phyloP scores from a whole-genome alignment of 2,329 filamentous ascomycete genomes.

The Colletotrichum phormii region DNA sequence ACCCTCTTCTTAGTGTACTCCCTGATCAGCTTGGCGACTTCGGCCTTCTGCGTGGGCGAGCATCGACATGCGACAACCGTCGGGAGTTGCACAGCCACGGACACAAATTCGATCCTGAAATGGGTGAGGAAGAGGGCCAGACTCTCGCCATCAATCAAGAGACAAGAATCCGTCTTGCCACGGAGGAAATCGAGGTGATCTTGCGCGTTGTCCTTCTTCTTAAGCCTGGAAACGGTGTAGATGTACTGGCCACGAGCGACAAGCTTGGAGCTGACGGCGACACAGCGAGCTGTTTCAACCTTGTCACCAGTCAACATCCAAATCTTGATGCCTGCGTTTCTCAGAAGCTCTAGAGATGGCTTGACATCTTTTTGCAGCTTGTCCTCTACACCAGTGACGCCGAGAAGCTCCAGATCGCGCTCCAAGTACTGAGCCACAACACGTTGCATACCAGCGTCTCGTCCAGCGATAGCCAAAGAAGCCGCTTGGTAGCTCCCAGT shows the following conservation, averaged over 20 bases:
- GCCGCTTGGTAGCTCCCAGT: slow-evolving; percentile 80
- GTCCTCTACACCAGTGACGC: slow-evolving; percentile 98
- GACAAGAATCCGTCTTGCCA: slow-evolving; percentile 86
- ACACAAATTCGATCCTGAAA: slow-evolving; percentile 87
- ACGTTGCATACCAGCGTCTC: slow-evolving; percentile 84
- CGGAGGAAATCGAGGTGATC: slow-evolving; percentile 90
- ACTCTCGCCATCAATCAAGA: slow-evolving; percentile 95
- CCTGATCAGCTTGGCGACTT: slow-evolving; percentile 90
- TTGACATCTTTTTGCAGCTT: slow-evolving; percentile 97
- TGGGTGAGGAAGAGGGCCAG: slow-evolving; percentile 85
- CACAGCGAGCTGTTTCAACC: slow-evolving; percentile 95
- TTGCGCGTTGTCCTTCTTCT: slow-evolving; percentile 84
- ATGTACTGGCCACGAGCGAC: slow-evolving; percentile 96
- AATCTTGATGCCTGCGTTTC: slow-evolving; percentile 98
- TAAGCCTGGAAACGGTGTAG: slow-evolving; percentile 89
- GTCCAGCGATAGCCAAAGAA: slow-evolving; percentile 80
- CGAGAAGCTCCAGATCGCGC: slow-evolving; percentile 88
- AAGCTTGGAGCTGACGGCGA: slow-evolving; percentile 93
- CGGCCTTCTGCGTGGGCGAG: slow-evolving; percentile 96
- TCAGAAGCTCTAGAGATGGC: slow-evolving; percentile 90
- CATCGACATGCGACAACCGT: slow-evolving; percentile 96
- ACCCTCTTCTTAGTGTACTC: slow-evolving; percentile 93
- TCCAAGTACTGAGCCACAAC: slow-evolving; percentile 87
- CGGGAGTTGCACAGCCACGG: slow-evolving; percentile 86
- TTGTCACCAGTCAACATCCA: slow-evolving; percentile 99